A percentile compares a stretch with the other conserved stretches of the same genome.
phyloP scores from a whole-genome alignment of 2,329 filamentous ascomycete species.

The Penicillium polonicum region DNA sequence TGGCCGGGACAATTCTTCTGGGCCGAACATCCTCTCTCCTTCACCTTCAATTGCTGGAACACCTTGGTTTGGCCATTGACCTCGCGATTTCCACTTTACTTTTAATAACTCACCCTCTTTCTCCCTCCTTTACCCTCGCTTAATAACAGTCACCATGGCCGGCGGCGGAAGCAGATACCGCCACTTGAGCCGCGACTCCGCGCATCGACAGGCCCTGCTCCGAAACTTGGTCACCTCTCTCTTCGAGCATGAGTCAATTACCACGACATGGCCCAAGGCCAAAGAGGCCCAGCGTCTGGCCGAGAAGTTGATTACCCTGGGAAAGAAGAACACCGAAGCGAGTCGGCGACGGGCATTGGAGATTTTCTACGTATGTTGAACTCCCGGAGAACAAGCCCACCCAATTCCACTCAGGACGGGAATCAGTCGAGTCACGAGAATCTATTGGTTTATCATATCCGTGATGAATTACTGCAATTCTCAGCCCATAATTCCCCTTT shows the following conservation, averaged over 20 bases:
- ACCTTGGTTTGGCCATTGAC: conserved; percentile 1
- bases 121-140: not conserved
- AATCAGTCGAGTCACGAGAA: not conserved
- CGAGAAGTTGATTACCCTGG: conserved; percentile 90
- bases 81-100: conserved; percentile 9
- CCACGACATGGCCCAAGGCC: conserved; percentile 92
- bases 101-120: not conserved
- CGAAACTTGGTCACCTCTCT: conserved; percentile 95
- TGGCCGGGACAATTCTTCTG: conserved; percentile 39
- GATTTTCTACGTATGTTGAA: conserved; percentile 75
- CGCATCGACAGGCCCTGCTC: conserved; percentile 87
- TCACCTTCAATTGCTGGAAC: conserved; percentile 1
- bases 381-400: not conserved
- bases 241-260: conserved; percentile 88
- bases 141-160: conserved; percentile 61
- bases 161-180: conserved; percentile 85
- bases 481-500: not conserved
- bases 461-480: not conserved
- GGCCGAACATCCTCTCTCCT: conserved; percentile 10
- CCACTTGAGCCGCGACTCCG: conserved; percentile 78
- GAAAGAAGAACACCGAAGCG: conserved; percentile 88
- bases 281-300: conserved; percentile 94
- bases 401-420: not conserved
- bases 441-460: not conserved
- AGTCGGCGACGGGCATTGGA: conserved; percentile 70